Evolutionary conservation across 2,329 filamentous ascomycete species (phyloP), one percentile per base, ranked within the genome.

Genomic region (Bipolaris gigantea): DNA sequence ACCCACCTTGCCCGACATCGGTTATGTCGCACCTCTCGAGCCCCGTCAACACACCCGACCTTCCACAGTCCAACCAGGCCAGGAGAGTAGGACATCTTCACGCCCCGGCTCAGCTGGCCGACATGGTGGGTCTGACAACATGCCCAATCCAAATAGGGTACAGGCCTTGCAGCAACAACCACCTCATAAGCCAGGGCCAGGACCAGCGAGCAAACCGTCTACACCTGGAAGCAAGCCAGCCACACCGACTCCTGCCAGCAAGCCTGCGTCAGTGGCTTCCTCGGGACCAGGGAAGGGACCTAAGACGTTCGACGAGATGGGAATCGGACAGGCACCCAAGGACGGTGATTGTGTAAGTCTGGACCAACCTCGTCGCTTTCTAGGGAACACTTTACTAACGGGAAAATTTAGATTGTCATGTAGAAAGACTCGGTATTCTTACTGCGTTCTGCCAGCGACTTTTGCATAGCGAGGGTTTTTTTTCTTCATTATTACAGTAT

Each of bases 291-390:
- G 82, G 45, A 90, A 92, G 70, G 94, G 93, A 10, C 93, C 94
- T 1, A 90, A 94, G 66, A 97, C 94, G 0, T 99, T 99, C 73
- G 93, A 97, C 72, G 92, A 95, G 72, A 99, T 99, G 94, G 94
- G 94, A 35, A 93, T 99, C 65, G 90, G 92, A 6, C 83, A 87
- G 66, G 86, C 82, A 43, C 92, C 94, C 75, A 83, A 87, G 57
- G 90, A 96, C n/a, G 84, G 85, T 62, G 92, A 97, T 76, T 99
- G 93, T 80, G 92, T 97, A 85, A 79, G 83, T 36, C 21, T 32
- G 32, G 10, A 15, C 3, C 5, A 30, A 21, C 19, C 8, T 42
- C n/a, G 16, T 21, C 27, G 5, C 34, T 13, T 30, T 9, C 8
- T 18, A 15, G 18, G 13, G n/a, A 13, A 38, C 18, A 10, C 15